phyloP scores from a whole-genome alignment of 192 early-diverging fungal genomes.

The Oehlia diaphana region DNA sequence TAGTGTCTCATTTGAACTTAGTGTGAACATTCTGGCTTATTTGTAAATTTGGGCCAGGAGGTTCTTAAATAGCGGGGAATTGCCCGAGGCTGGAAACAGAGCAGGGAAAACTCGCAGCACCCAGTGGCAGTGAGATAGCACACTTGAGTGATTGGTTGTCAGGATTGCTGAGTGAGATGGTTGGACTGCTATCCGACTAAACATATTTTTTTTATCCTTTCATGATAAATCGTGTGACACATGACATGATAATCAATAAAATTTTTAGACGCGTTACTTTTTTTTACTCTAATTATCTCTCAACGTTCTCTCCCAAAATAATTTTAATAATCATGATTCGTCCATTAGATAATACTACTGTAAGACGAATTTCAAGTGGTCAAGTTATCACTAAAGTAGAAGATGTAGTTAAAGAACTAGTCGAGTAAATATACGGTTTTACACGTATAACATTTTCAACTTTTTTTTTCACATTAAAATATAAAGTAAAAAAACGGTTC shows the following conservation, averaged over 20 bases:
- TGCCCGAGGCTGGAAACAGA: slow-evolving; percentile 50
- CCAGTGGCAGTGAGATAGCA: slow-evolving; percentile 45
- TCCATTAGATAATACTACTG: slow-evolving; percentile 32
- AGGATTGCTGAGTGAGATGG: slow-evolving; percentile 20
- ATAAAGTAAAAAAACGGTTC: neutral
- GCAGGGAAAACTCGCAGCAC: slow-evolving; percentile 50
- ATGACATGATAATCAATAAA: neutral
- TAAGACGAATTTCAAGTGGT: slow-evolving; percentile 36
- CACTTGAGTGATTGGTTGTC: slow-evolving; percentile 36
- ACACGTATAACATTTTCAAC: neutral
- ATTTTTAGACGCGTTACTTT: neutral
- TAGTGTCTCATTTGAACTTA: slow-evolving; percentile 44
- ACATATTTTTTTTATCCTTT: neutral
- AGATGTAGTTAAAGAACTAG: slow-evolving; percentile 39
- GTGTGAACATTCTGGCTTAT: slow-evolving; percentile 42
- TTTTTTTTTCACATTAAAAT: neutral
- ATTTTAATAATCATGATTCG: slow-evolving; percentile 16
- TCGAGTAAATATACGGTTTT: slow-evolving; percentile 35
- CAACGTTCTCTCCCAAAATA: neutral
- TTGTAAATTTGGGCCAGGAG: slow-evolving; percentile 38
- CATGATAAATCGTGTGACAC: neutral
- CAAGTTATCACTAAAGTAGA: slow-evolving; percentile 42
- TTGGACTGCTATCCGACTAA: slow-evolving; percentile 4
- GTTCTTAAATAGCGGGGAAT: slow-evolving; percentile 40
- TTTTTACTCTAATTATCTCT: neutral